These are phyloP conservation scores for Starmerella bombicola DNA, from an alignment of 805 yeast genomes.

Conservation along the genomic window DNA sequence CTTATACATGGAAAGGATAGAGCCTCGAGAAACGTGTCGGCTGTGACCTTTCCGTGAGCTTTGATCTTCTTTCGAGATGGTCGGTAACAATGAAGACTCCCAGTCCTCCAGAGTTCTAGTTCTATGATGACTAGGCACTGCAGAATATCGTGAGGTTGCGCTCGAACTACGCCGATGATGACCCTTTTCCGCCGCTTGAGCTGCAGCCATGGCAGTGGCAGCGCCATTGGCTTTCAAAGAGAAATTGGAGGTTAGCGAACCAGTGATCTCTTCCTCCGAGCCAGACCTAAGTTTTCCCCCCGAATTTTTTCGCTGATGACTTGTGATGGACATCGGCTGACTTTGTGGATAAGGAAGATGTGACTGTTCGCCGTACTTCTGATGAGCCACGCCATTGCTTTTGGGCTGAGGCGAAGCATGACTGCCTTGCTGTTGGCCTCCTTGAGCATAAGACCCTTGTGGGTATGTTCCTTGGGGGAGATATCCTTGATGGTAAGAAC, in stretches of 20 bases:
- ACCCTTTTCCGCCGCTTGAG: conserved; percentile 9
- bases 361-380: background rate
- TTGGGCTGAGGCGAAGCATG: too few species aligned
- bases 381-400: too few species aligned
- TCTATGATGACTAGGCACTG: conserved; percentile 7
- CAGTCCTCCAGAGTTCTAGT: conserved; percentile 12
- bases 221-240: conserved; percentile 1
- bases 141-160: conserved; percentile 16
- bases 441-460: too few species aligned
- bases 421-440: too few species aligned
- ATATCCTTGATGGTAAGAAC: too few species aligned
- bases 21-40: conserved; percentile 1
- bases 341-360: background rate
- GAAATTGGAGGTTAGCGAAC: conserved; percentile 12
- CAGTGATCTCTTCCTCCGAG: conserved; percentile 13
- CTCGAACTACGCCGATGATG: conserved; percentile 16
- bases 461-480: too few species aligned
- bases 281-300: background rate
- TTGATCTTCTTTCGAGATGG: background rate
- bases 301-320: background rate
- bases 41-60: background rate
- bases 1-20: background rate
- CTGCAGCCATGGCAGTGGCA: conserved; percentile 9
- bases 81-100: conserved; percentile 10
- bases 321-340: background rate